Evolutionary conservation across 192 early-diverging fungal species (phyloP).

Genomic region (Rhizophagus sp.): DNA sequence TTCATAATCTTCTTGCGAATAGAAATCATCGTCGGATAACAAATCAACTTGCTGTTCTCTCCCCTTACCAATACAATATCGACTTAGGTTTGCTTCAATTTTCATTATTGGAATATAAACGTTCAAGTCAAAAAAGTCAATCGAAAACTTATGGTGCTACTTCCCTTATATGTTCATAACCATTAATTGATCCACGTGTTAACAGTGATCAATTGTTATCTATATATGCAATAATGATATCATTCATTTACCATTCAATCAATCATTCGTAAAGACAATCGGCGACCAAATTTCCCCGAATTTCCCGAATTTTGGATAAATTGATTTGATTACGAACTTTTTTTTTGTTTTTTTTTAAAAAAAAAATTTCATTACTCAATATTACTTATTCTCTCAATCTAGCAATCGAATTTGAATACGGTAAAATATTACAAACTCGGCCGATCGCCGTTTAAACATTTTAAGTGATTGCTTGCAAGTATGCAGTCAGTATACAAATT

Average conservation of each 20-base stretch:
- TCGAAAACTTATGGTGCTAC: neutral
- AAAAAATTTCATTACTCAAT: too few species aligned
- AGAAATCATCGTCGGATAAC: neutral
- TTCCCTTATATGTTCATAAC: neutral
- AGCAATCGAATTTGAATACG: neutral
- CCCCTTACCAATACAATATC: neutral
- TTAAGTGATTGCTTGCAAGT: neutral
- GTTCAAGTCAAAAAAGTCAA: neutral
- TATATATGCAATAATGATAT: too few species aligned
- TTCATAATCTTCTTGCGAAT: neutral
- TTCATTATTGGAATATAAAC: neutral
- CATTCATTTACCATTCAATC: too few species aligned
- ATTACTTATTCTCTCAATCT: too few species aligned
- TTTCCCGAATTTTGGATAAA: too few species aligned
- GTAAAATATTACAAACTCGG: neutral
- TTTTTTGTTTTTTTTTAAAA: too few species aligned
- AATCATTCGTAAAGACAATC: too few species aligned
- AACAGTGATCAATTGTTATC: too few species aligned
- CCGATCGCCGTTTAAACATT: neutral
- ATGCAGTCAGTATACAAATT: conserved; percentile 52
- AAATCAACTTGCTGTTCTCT: neutral
- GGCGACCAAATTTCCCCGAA: too few species aligned
- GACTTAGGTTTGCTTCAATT: neutral
- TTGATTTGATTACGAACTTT: too few species aligned
- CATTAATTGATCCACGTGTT: too few species aligned